phyloP scores from a whole-genome alignment of 148 eudicot genomes.

The Rhododendron griersonianum region DNA sequence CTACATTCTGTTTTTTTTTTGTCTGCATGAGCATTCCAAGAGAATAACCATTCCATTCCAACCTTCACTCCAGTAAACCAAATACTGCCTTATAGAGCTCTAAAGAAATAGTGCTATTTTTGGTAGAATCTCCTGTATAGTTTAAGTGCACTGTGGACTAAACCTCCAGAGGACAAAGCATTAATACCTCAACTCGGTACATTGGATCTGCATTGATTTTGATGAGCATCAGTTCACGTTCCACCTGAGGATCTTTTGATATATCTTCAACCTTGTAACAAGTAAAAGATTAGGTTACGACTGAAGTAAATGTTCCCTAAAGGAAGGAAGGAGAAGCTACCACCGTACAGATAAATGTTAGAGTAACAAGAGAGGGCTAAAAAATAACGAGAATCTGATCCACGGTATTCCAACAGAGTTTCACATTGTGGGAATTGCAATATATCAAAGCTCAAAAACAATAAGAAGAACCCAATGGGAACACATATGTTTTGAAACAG shows the following conservation, averaged over 20 bases:
- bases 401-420: background rate
- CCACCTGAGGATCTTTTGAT: conserved; percentile 63
- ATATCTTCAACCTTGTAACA: conserved; percentile 52
- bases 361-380: background rate
- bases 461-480: background rate
- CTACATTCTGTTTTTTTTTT: background rate
- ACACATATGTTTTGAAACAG: background rate
- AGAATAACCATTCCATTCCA: background rate
- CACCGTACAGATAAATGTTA: background rate
- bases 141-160: background rate
- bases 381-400: background rate
- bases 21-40: background rate
- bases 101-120: background rate
- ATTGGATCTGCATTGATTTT: conserved; percentile 48
- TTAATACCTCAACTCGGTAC: conserved; percentile 49
- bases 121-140: background rate
- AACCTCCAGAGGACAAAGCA: background rate
- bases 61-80: background rate
- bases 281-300: background rate
- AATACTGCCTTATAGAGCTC: background rate
- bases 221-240: conserved; percentile 66
- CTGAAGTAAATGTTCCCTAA: background rate
- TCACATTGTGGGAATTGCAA: background rate
- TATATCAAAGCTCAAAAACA: background rate
- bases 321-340: background rate